These are phyloP conservation scores for Macrophomina tecta DNA, from an alignment of 2,329 filamentous ascomycete genomes.

Conservation along the genomic window DNA sequence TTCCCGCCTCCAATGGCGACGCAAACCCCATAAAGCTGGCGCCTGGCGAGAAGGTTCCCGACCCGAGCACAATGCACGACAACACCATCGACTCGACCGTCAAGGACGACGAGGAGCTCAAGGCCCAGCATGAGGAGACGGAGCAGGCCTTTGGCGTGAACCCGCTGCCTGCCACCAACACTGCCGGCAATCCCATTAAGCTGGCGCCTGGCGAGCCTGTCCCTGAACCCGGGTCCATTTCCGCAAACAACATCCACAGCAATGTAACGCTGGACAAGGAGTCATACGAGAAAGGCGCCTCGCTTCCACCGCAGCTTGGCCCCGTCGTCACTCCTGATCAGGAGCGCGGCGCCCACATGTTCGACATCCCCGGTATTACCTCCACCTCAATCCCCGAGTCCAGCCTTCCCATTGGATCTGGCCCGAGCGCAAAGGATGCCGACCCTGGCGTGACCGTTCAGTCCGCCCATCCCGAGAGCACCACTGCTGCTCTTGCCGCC, in stretches of 20 bases:
- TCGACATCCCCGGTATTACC: slow-evolving; percentile 56
- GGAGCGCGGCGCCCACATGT: slow-evolving; percentile 52
- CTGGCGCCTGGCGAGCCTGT: slow-evolving; percentile 82
- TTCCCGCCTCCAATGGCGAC: slow-evolving; percentile 62
- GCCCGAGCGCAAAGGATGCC: slow-evolving; percentile 39
- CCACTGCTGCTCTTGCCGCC: slow-evolving; percentile 54
- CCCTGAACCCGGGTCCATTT: slow-evolving; percentile 69
- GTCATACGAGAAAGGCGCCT: slow-evolving; percentile 83
- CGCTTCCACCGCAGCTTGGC: slow-evolving; percentile 52
- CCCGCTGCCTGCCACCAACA: slow-evolving; percentile 64
- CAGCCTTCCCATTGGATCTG: slow-evolving; percentile 70
- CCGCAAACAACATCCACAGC: slow-evolving; percentile 72
- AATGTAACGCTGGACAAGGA: slow-evolving; percentile 73
- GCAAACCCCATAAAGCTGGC: slow-evolving; percentile 81
- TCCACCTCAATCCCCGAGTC: slow-evolving; percentile 80
- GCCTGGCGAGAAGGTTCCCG: slow-evolving; percentile 81
- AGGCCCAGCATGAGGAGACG: slow-evolving; percentile 38
- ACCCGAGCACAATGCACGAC: slow-evolving; percentile 65
- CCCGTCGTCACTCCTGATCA: slow-evolving; percentile 54
- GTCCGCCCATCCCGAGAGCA: slow-evolving; percentile 51
- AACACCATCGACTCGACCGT: slow-evolving; percentile 72
- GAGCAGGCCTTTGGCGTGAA: slow-evolving; percentile 61
- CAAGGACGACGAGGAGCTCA: slow-evolving; percentile 41
- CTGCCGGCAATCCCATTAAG: slow-evolving; percentile 76
- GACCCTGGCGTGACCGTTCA: slow-evolving; percentile 50